Evolutionary conservation across 1,139 yeast genomes (phyloP), one percentile per base, ranked within the genome.

Genomic region (Candida buenavistaensis): DNA sequence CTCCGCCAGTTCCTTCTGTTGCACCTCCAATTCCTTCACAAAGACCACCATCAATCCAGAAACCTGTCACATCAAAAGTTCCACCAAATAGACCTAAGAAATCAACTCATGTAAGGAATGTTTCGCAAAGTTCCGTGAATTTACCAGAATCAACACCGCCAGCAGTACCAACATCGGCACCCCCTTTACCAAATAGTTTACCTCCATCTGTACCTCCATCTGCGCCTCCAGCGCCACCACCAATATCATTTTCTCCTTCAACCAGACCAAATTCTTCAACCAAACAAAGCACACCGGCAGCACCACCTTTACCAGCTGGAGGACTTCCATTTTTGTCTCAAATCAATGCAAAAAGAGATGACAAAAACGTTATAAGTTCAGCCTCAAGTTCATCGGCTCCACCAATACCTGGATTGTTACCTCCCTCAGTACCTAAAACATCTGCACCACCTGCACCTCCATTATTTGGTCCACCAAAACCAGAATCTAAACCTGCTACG

Each of bases 321-420:
- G 55, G 63, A 0, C 50, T 72, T 10, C 76, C 79, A 5, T 78
- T 78, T 46, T 59, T 78, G 28, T 76, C 80, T 1, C 76, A 78
- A 38, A 78, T 78, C 28, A 75, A 76, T 45, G 69, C 72, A 30
- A 75, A 70, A 43, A 59, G 83, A 48, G 72, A 73, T 40, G 80
- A 76, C 28, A 45, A 71, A 0, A 74, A 72, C 29, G 85, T 90
- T 0, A 74, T 83, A 43, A 94, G 83, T 52, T 37, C 48, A 7
- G 33, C 27, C 9, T 32, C 41, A 15, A 20, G 28, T 10, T n/a
- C 40, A 12, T 36, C 22, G 26, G 30, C 46, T 15, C 35, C 37
- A 32, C 25, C 28, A 1, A 19, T 30, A 22, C 30, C 35, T 13
- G 29, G 23, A 11, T 35, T 43, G 4, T 16, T 38, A 7, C 39